phyloP scores from a whole-genome alignment of 257 asterid species.

The Petunia axillaris region DNA sequence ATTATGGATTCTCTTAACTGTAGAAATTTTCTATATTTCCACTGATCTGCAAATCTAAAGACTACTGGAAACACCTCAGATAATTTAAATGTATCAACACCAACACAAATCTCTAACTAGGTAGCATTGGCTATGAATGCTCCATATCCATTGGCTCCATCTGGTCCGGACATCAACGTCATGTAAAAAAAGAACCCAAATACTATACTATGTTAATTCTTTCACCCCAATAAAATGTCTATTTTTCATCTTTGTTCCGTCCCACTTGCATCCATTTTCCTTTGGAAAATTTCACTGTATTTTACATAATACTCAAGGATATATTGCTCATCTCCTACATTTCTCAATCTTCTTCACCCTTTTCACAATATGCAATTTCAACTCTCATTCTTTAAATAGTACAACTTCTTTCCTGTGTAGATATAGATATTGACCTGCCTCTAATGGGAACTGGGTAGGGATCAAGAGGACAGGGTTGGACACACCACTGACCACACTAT shows the following conservation, averaged over 20 bases:
- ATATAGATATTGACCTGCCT: neutral
- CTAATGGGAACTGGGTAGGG: no score
- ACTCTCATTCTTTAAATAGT: neutral
- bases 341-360: neutral
- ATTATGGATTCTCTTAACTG: neutral
- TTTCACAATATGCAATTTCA: neutral
- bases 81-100: conserved; percentile 9
- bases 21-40: neutral
- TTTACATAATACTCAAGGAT: neutral
- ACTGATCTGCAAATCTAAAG: neutral
- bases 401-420: neutral
- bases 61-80: neutral
- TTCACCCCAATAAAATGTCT: neutral
- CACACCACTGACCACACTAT: neutral
- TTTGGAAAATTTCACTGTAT: neutral
- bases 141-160: neutral
- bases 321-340: neutral
- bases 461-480: neutral
- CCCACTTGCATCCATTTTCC: neutral
- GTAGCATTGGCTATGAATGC: no score
- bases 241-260: neutral
- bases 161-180: neutral
- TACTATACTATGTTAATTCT: neutral
- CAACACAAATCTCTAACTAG: no score
- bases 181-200: neutral